Percentiles rank a stretch among this genome's conserved stretches.
Evolutionary conservation across 75 land plant species (phyloP).

Genomic region (Pinus albicaulis): DNA sequence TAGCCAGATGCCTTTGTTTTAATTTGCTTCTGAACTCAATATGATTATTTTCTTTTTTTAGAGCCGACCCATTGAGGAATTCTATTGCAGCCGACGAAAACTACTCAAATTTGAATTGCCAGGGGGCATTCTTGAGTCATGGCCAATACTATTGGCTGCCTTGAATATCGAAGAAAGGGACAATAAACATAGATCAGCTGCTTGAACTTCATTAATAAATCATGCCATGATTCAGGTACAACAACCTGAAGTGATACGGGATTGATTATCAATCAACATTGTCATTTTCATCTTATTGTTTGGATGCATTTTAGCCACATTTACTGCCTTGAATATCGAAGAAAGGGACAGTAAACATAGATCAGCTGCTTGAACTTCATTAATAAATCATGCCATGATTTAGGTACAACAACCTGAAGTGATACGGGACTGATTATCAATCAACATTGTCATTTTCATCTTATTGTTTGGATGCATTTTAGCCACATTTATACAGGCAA

Average conservation of each 20-base stretch:
- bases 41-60: slow-evolving; percentile 22
- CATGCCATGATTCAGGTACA: background rate
- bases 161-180: slow-evolving; percentile 48
- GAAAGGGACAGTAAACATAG: slow-evolving; percentile 38
- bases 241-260: background rate
- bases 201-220: slow-evolving; percentile 12
- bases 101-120: slow-evolving; percentile 76
- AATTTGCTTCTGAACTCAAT: background rate
- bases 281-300: background rate
- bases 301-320: slow-evolving; percentile 1
- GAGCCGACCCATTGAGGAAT: slow-evolving; percentile 89
- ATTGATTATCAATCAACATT: too few relatives aligned
- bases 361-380: slow-evolving; percentile 36
- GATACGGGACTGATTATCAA: background rate
- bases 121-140: slow-evolving; percentile 90
- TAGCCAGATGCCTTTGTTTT: background rate
- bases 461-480: slow-evolving; percentile 5
- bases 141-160: slow-evolving; percentile 77
- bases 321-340: slow-evolving; percentile 46
- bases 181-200: slow-evolving; percentile 42
- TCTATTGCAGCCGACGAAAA: slow-evolving; percentile 65
- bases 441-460: too few relatives aligned
- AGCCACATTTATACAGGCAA: background rate
- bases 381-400: background rate
- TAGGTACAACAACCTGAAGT: background rate